Evolutionary conservation across 2,329 filamentous ascomycete species (phyloP).

Genomic region (Cladosporium cucumerinum): DNA sequence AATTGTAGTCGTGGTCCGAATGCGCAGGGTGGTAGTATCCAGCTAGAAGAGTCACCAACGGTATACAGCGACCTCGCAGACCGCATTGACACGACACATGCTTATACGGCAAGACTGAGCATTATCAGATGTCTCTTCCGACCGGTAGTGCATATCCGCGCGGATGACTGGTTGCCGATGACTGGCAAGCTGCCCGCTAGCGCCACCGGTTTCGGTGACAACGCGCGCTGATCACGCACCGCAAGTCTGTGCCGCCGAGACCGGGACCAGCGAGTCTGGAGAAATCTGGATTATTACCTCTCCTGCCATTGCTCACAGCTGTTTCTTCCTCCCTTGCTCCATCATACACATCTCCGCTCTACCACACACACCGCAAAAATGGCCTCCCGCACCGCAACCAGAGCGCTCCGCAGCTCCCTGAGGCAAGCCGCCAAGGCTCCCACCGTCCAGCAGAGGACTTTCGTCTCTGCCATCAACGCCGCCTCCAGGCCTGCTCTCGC

Average conservation of each 20-base stretch:
- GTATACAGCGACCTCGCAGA: constrained; percentile 1
- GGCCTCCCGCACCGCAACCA: constrained; percentile 71
- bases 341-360: constrained; percentile 11
- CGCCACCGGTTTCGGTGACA: constrained; percentile 9
- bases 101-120: neutral
- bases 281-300: constrained; percentile 16
- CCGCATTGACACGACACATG: constrained; percentile 2
- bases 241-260: constrained; percentile 6
- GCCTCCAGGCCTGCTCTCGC: constrained; percentile 44
- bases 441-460: constrained; percentile 54
- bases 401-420: constrained; percentile 57
- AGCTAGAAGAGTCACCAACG: neutral
- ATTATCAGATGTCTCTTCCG: neutral
- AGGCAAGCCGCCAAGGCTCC: constrained; percentile 51
- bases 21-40: neutral
- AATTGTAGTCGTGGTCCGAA: neutral
- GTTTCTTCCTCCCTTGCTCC: neutral
- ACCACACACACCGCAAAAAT: constrained; percentile 47
- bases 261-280: constrained; percentile 9
- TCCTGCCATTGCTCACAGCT: constrained; percentile 13
- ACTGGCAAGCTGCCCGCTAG: neutral
- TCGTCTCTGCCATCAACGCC: constrained; percentile 56
- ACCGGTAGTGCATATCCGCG: neutral
- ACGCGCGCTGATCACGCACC: neutral
- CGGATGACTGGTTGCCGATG: neutral